Evolutionary conservation across 75 land plant genomes (phyloP).

Genomic region (Chamaecyparis obtusa): DNA sequence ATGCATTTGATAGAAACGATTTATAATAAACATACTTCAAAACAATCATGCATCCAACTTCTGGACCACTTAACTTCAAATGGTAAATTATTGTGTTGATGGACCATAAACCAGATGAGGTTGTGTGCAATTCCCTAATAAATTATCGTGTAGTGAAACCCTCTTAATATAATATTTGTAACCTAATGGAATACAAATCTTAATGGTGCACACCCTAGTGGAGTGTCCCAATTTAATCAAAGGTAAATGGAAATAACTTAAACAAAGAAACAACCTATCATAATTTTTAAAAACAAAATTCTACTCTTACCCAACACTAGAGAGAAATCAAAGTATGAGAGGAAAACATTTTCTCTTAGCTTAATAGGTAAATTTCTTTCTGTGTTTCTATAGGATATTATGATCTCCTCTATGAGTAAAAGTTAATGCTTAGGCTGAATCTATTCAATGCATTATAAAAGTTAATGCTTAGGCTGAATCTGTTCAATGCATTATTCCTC

Average conservation of each 20-base stretch:
- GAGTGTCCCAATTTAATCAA: no score
- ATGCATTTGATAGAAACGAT: background rate
- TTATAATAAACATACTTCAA: background rate
- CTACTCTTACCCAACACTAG: background rate
- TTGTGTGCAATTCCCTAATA: no score
- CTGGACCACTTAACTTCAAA: no score
- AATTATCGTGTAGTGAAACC: no score
- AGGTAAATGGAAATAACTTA: background rate
- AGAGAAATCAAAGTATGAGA: background rate
- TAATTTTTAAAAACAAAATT: background rate
- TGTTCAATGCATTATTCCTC: background rate
- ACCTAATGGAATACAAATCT: background rate
- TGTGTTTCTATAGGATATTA: background rate
- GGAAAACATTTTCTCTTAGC: background rate
- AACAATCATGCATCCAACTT: background rate
- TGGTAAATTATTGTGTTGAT: no score
- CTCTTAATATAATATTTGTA: no score
- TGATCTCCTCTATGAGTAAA: background rate
- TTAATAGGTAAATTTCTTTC: background rate
- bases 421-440: no score
- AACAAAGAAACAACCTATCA: background rate
- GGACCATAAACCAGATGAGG: no score
- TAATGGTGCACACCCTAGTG: no score
- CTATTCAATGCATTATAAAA: no score
- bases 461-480: background rate